A percentile compares a stretch with the other conserved stretches of the same genome.
Conservation (phyloP, 2,329 filamentous ascomycete species). For the Amauroascus niger region DNA sequence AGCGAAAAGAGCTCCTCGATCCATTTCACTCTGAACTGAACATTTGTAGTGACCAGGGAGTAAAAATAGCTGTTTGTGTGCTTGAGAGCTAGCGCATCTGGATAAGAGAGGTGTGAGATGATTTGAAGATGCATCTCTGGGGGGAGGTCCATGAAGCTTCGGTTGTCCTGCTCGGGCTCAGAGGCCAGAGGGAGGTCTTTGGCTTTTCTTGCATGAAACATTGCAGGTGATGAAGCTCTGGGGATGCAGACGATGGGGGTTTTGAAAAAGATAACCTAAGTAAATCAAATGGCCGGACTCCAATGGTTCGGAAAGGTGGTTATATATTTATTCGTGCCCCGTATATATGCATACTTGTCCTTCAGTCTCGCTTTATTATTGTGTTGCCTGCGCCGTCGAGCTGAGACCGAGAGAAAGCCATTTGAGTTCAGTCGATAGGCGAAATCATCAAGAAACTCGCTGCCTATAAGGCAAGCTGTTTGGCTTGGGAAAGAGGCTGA, state of each 20-base stretch:
- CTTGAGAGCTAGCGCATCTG: constrained; percentile 61
- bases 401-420: not conserved
- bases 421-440: not conserved
- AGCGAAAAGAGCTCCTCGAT: constrained; percentile 53
- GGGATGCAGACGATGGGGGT: not conserved
- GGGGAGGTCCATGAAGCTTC: constrained; percentile 46
- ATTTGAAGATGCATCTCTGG: constrained; percentile 59
- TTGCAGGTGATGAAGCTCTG: not conserved
- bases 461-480: not conserved
- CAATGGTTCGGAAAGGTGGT: not conserved
- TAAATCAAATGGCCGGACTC: too few relatives aligned
- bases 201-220: not conserved
- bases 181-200: not conserved
- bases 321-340: not conserved
- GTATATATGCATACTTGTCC: not conserved
- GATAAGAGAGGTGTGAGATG: constrained; percentile 52
- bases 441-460: not conserved
- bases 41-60: constrained; percentile 53
- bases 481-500: too few relatives aligned
- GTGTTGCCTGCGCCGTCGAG: constrained; percentile 4
- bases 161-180: not conserved
- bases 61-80: constrained; percentile 57
- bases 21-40: constrained; percentile 59
- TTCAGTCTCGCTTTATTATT: constrained; percentile 1
- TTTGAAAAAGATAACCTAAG: too few relatives aligned